Evolutionary conservation across 768 basidiomycete genomes (phyloP), one percentile per base, ranked within the genome.

Genomic region (Tricholoma sp.): DNA sequence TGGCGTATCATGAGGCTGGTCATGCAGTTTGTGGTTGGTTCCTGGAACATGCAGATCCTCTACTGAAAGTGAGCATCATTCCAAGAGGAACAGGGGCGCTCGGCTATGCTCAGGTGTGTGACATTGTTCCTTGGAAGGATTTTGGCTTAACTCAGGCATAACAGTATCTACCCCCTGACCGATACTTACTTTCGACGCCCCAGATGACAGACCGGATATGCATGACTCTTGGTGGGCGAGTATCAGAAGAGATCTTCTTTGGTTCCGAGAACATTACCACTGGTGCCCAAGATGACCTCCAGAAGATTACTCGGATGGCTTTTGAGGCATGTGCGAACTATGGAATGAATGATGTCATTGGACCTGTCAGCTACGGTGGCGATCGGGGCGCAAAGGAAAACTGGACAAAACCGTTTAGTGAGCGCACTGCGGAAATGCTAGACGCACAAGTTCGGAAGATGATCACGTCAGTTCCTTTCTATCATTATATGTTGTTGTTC

Each of bases 11-110:
- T 67, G 97, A 99, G 77, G 97, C 97, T 20, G 97, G 97, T 4
- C 97, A 99, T 71, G 97, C 97, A 18, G 88, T 98, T 45, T 95
- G 92, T 66, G 97, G 97, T 3, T 99, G 97, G 97, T 98, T 91
- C 80, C 76, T 99, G 62, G 94, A 98, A 72, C 92, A 95, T 61
- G 97, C 97, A 44, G 94, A 98, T 67, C 96, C 96, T 36, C 74
- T 98, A 49, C 82, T 98, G 60, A 98, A 99, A 73, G 97, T 99
- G 57, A 95, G 91, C 72, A 99, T 99, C 70, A 98, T 99, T 59
- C 97, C 97, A 41, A 84, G 95, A 62, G 97, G 97, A 52, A 87
- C 91, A 50, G 97, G 95, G 34, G 94, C 95, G 20, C 78, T 99
- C 39, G 96, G 96, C 48, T 99, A 98, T 71, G 96, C 96, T 44